Evolutionary conservation across 1,284 basidiomycete genomes (phyloP).

Genomic region (Rhizoctonia solani): DNA sequence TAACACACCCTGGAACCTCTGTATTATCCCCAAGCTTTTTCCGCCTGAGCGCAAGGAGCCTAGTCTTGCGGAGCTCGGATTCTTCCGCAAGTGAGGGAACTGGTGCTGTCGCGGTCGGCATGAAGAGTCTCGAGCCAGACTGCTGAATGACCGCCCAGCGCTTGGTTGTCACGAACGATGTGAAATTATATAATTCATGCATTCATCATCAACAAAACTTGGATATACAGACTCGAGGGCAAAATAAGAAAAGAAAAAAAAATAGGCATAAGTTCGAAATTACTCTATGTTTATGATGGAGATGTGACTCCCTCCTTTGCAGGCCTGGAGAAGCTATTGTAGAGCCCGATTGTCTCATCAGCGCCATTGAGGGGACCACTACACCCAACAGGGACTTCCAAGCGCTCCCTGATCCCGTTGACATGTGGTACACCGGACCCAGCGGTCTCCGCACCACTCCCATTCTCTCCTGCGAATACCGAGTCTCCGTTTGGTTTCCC

Average conservation of each 20-base stretch:
- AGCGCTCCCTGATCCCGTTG: conserved; percentile 42
- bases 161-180: not conserved
- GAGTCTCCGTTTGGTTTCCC: conserved; percentile 44
- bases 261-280: not conserved
- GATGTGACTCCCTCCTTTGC: conserved; percentile 17
- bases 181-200: not conserved
- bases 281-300: not conserved
- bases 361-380: conserved; percentile 57
- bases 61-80: conserved; percentile 83
- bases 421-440: conserved; percentile 37
- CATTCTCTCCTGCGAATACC: conserved; percentile 47
- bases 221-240: not conserved
- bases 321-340: conserved; percentile 54
- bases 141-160: conserved; percentile 28
- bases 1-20: conserved; percentile 48
- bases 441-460: conserved; percentile 48
- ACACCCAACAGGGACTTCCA: conserved; percentile 44
- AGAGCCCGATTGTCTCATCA: conserved; percentile 75
- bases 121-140: not conserved
- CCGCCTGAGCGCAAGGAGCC: conserved; percentile 78
- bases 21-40: conserved; percentile 67
- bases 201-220: not conserved
- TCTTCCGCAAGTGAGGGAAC: conserved; percentile 72
- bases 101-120: conserved; percentile 40
- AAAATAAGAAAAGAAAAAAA: conserved; percentile 10